phyloP scores from a whole-genome alignment of 495 filamentous ascomycete species.

The Penicillium flavigenum region DNA sequence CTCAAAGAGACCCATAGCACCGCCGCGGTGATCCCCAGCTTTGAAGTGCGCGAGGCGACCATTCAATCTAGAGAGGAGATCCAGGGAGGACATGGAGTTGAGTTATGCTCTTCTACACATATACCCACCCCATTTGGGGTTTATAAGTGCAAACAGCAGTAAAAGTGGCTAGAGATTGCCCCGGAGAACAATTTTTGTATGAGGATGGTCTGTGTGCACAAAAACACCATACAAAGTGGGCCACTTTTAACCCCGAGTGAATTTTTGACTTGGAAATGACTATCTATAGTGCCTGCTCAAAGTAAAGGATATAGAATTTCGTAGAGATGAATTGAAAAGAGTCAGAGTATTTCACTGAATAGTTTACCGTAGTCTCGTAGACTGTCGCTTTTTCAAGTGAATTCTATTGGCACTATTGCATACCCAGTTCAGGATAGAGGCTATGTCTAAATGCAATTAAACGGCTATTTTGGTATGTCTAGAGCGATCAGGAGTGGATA shows the following conservation, averaged over 20 bases:
- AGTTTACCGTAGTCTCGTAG: background rate
- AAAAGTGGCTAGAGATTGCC: slow-evolving; percentile 6
- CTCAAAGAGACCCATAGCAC: background rate
- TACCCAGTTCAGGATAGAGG: background rate
- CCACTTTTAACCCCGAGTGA: too few species aligned
- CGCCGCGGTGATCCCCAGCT: background rate
- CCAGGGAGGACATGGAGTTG: slow-evolving; percentile 1
- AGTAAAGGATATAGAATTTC: too few species aligned
- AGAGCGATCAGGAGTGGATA: too few species aligned
- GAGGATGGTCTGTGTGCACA: slow-evolving; percentile 13
- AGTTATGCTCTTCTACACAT: slow-evolving; percentile 15
- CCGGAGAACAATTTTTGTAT: slow-evolving; percentile 10
- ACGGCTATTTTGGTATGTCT: too few species aligned
- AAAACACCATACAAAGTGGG: background rate
- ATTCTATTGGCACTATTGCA: background rate
- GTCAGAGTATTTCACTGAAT: background rate
- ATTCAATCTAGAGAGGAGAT: slow-evolving; percentile 7
- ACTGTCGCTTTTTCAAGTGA: background rate
- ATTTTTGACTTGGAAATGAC: too few species aligned
- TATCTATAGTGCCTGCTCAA: too few species aligned
- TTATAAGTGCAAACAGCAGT: background rate
- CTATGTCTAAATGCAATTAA: background rate
- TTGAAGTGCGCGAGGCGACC: background rate
- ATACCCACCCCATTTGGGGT: slow-evolving; percentile 4
- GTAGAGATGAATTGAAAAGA: too few species aligned